A percentile compares a stretch with the other conserved stretches of the same genome.
These are phyloP conservation scores for Zygosaccharomyces pseudobailii DNA, from an alignment of 1,139 yeast genomes.

Conservation along the genomic window DNA sequence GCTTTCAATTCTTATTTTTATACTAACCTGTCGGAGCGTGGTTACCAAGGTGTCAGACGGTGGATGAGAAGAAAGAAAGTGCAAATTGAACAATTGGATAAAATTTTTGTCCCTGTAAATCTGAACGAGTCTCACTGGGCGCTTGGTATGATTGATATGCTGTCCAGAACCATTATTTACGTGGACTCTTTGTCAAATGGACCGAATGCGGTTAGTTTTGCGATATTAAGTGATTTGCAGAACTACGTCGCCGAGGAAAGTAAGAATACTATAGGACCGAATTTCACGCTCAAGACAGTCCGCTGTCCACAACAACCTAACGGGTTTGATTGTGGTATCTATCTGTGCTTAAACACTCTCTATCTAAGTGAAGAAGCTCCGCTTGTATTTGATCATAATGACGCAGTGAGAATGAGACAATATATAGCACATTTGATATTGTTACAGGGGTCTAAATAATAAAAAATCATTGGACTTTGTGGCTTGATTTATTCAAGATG, in stretches of 20 bases:
- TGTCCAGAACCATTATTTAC: constrained; percentile 54
- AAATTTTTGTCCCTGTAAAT: constrained; percentile 79
- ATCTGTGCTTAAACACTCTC: constrained; percentile 75
- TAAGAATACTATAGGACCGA: constrained; percentile 36
- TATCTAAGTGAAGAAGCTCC: constrained; percentile 47
- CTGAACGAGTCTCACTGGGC: constrained; percentile 90
- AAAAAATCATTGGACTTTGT: background rate
- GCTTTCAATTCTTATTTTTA: constrained; percentile 88
- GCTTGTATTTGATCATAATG: constrained; percentile 58
- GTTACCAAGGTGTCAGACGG: constrained; percentile 75
- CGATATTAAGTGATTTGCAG: constrained; percentile 50
- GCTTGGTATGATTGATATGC: constrained; percentile 69
- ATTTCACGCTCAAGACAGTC: constrained; percentile 37
- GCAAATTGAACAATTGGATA: constrained; percentile 57
- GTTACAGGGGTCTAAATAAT: constrained; percentile 8
- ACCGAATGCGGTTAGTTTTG: constrained; percentile 49
- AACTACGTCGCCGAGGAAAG: constrained; percentile 60
- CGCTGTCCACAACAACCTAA: constrained; percentile 81
- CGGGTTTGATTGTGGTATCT: constrained; percentile 95
- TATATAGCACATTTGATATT: constrained; percentile 49
- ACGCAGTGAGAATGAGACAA: constrained; percentile 64
- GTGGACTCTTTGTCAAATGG: constrained; percentile 62
- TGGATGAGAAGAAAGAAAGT: constrained; percentile 88
- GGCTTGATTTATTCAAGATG: background rate
- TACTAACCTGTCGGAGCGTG: constrained; percentile 62